Evolutionary conservation across 345 rosid genomes (phyloP).

Genomic region (Firmiana major): DNA sequence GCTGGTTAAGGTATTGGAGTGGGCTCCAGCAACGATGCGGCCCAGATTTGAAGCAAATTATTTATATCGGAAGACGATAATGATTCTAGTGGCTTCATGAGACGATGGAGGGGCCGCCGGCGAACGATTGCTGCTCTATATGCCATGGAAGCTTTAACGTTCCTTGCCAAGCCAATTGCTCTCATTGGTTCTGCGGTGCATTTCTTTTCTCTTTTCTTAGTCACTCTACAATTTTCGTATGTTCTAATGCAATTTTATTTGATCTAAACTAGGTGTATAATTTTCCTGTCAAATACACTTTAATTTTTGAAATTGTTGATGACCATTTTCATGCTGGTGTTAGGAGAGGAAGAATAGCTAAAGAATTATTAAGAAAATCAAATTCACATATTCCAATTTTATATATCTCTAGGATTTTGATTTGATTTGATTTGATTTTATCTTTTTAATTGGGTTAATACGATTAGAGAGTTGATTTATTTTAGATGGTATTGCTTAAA

Average conservation of each 20-base stretch:
- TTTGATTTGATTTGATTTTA: neutral
- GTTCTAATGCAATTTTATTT: neutral
- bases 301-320: neutral
- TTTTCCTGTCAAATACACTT: neutral
- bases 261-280: neutral
- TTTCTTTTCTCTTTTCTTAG: neutral
- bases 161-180: conserved; percentile 93
- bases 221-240: neutral
- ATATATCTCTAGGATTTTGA: neutral
- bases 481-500: neutral
- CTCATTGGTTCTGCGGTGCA: conserved; percentile 96
- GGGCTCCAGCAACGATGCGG: neutral
- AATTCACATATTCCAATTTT: neutral
- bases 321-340: neutral
- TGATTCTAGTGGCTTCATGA: neutral
- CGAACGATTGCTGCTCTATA: conserved; percentile 66
- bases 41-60: neutral
- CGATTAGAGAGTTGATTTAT: neutral
- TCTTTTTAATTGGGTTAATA: neutral
- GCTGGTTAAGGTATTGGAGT: neutral
- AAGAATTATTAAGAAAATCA: neutral
- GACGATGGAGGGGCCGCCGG: conserved; percentile 65
- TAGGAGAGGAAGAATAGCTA: neutral
- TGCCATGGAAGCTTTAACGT: conserved; percentile 66
- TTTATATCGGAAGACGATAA: neutral